phyloP scores from a whole-genome alignment of 345 rosid species.

The Combretum micranthum region DNA sequence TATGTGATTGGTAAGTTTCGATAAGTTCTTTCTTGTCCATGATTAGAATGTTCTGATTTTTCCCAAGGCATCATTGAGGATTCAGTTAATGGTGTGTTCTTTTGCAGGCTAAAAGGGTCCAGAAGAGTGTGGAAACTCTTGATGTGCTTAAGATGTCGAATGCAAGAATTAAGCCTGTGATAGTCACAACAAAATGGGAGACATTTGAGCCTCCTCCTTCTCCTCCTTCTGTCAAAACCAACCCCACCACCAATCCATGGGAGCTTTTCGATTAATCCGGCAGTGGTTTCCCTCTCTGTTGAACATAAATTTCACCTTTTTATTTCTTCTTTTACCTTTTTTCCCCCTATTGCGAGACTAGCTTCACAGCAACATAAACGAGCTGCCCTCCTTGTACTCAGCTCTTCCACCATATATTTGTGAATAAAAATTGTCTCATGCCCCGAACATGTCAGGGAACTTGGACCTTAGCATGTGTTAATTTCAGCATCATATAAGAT shows the following conservation, averaged over 20 bases:
- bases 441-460: no score
- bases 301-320: no score
- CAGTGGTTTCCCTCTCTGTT: no score
- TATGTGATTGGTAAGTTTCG: no score
- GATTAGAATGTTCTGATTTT: not conserved
- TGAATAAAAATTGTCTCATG: no score
- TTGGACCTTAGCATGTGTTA: no score
- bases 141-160: slow-evolving; percentile 30
- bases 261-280: slow-evolving; percentile 33
- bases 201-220: slow-evolving; percentile 34
- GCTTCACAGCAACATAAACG: no score
- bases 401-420: no score
- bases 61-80: not conserved
- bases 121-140: slow-evolving; percentile 40
- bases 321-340: no score
- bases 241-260: slow-evolving; percentile 15
- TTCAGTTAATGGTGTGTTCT: not conserved
- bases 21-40: not conserved
- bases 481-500: no score
- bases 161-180: slow-evolving; percentile 23
- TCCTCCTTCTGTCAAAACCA: not conserved
- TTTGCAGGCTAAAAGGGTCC: slow-evolving; percentile 36
- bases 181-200: slow-evolving; percentile 37
- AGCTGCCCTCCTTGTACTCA: no score
- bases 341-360: no score